These are phyloP conservation scores for Stephanodiscus triporus DNA, from an alignment of 108 stramenopile genomes.

Conservation along the genomic window DNA sequence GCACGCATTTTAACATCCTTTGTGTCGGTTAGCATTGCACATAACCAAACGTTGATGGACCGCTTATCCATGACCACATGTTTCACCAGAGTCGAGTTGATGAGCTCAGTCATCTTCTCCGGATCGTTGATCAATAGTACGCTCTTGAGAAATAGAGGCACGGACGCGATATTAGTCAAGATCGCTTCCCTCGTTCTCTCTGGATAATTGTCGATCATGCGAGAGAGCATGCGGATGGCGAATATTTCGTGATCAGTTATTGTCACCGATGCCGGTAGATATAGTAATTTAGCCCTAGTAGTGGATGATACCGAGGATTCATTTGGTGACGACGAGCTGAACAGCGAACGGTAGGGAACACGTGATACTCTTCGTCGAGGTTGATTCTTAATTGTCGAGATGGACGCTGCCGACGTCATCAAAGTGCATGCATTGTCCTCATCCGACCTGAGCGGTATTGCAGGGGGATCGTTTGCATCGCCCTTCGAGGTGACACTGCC, in stretches of 20 bases:
- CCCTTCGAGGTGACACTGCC: background rate
- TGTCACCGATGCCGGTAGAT: conserved; percentile 27
- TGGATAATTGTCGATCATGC: conserved; percentile 42
- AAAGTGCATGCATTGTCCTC: background rate
- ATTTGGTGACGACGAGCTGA: conserved; percentile 9
- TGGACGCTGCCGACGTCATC: background rate
- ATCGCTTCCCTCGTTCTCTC: conserved; percentile 46
- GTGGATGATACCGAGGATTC: conserved; percentile 8
- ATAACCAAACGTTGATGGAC: conserved; percentile 50
- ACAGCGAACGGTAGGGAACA: conserved; percentile 11
- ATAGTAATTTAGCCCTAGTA: conserved; percentile 24
- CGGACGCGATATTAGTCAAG: conserved; percentile 44
- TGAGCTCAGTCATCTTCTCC: conserved; percentile 22
- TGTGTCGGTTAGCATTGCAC: conserved; percentile 45
- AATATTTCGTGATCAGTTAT: conserved; percentile 30
- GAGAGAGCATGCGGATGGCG: conserved; percentile 43
- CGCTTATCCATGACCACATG: conserved; percentile 44
- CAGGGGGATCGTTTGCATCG: background rate
- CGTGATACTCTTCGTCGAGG: too few relatives aligned
- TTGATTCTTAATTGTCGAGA: too few relatives aligned
- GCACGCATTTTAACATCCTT: conserved; percentile 45
- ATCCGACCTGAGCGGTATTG: background rate
- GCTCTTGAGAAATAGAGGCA: conserved; percentile 47
- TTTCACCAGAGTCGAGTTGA: conserved; percentile 28
- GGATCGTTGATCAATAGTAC: conserved; percentile 31